Conservation (phyloP, 2,329 filamentous ascomycete genomes). For the Colletotrichum liriopes region DNA sequence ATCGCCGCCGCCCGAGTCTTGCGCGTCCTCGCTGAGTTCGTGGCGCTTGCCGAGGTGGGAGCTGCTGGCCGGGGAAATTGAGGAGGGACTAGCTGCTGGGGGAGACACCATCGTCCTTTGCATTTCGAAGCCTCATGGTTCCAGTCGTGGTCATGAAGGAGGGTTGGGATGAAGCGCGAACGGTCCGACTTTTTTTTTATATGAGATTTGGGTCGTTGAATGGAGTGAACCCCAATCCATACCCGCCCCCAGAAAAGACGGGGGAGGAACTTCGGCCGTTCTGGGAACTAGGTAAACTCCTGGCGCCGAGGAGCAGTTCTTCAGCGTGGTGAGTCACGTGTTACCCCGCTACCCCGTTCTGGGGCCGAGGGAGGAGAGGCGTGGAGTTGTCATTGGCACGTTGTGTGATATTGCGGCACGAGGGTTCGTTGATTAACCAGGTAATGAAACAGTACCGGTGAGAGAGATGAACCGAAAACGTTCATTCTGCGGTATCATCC, state of each 20-base stretch:
- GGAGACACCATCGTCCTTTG: slow-evolving; percentile 40
- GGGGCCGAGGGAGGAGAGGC: not conserved
- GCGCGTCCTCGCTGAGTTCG: slow-evolving; percentile 28
- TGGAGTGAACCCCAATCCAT: slow-evolving; percentile 25
- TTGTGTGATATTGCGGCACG: not conserved
- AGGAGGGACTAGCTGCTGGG: slow-evolving; percentile 41
- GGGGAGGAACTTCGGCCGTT: not conserved
- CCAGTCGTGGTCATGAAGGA: not conserved
- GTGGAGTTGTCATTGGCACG: not conserved
- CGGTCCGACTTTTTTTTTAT: not conserved
- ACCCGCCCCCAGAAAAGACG: not conserved
- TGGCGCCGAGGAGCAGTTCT: not conserved
- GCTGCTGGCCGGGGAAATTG: slow-evolving; percentile 40
- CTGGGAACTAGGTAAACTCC: too few relatives aligned
- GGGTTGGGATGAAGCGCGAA: not conserved
- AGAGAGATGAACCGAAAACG: not conserved
- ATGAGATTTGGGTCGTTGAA: not conserved
- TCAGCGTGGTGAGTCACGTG: slow-evolving; percentile 13
- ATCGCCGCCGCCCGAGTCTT: slow-evolving; percentile 11
- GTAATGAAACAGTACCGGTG: not conserved
- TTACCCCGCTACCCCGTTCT: slow-evolving; percentile 11
- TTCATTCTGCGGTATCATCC: not conserved
- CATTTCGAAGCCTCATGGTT: slow-evolving; percentile 40
- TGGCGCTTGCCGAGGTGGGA: slow-evolving; percentile 38
- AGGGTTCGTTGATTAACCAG: not conserved